phyloP scores from a whole-genome alignment of 345 rosid genomes.

The Acer negundo region DNA sequence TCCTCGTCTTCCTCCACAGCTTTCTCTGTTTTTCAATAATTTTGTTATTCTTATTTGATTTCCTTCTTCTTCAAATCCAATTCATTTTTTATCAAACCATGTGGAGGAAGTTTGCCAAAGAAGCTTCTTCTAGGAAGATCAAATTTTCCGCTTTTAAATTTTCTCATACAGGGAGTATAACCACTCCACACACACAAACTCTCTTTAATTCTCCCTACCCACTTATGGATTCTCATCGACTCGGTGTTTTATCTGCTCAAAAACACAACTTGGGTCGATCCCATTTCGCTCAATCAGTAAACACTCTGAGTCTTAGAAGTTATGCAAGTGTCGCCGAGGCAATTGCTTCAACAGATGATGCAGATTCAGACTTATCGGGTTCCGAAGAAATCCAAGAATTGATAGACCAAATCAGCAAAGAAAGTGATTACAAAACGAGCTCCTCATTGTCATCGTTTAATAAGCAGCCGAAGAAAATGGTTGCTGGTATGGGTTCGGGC shows the following conservation, averaged over 20 bases:
- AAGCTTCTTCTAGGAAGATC: constrained; percentile 45
- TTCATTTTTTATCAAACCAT: constrained; percentile 29
- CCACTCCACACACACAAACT: constrained; percentile 16
- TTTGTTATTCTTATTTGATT: too few species aligned
- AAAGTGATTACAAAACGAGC: constrained; percentile 27
- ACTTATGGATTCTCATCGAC: constrained; percentile 13
- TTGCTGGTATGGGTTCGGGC: constrained; percentile 56
- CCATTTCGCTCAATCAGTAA: constrained; percentile 18
- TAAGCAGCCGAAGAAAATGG: constrained; percentile 48
- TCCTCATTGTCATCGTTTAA: too few species aligned
- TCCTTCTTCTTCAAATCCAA: neutral
- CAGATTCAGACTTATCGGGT: constrained; percentile 71
- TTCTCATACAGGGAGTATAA: constrained; percentile 5
- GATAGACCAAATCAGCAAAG: constrained; percentile 43
- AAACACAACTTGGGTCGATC: constrained; percentile 20
- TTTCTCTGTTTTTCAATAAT: too few species aligned
- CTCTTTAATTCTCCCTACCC: constrained; percentile 10
- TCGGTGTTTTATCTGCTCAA: constrained; percentile 20
- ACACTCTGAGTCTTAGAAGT: constrained; percentile 29
- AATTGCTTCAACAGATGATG: constrained; percentile 53
- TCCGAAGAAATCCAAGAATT: constrained; percentile 67
- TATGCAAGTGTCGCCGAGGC: constrained; percentile 67
- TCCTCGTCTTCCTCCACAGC: neutral
- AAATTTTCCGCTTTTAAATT: constrained; percentile 28
- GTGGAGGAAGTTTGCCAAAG: constrained; percentile 71